These are phyloP conservation scores for Zygosaccharomyces lentus DNA, from an alignment of 805 yeast genomes.

Conservation along the genomic window DNA sequence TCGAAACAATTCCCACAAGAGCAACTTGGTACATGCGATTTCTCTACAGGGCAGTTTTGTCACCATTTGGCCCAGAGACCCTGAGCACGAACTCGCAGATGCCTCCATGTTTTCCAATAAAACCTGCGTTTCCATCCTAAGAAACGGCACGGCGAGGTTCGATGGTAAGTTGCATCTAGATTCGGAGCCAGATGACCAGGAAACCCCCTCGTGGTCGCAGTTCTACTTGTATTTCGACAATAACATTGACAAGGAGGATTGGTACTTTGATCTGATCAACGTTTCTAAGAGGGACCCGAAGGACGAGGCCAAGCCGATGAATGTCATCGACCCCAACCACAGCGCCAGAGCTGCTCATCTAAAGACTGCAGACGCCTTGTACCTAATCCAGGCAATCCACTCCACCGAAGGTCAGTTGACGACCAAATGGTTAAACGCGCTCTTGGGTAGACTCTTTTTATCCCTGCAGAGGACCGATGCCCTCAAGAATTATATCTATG, in stretches of 20 bases:
- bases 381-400: conserved; percentile 69
- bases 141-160: conserved; percentile 33
- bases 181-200: conserved; percentile 15
- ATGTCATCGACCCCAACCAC: conserved; percentile 46
- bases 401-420: conserved; percentile 79
- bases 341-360: conserved; percentile 73
- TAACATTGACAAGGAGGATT: conserved; percentile 83
- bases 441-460: conserved; percentile 77
- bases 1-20: conserved; percentile 49
- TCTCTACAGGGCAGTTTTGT: conserved; percentile 68
- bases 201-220: conserved; percentile 22
- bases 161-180: conserved; percentile 9
- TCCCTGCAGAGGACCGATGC: conserved; percentile 68
- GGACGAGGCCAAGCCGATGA: conserved; percentile 16
- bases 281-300: conserved; percentile 52
- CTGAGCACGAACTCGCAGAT: conserved; percentile 45
- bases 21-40: conserved; percentile 66
- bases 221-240: conserved; percentile 71
- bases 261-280: conserved; percentile 81
- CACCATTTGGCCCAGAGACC: conserved; percentile 77
- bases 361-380: conserved; percentile 64
- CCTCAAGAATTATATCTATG: conserved; percentile 53
- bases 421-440: conserved; percentile 87
- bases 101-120: conserved; percentile 76
- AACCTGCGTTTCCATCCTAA: conserved; percentile 71